phyloP scores from a whole-genome alignment of 177 flowering plant genomes.

The Tripterygium wilfordii region DNA sequence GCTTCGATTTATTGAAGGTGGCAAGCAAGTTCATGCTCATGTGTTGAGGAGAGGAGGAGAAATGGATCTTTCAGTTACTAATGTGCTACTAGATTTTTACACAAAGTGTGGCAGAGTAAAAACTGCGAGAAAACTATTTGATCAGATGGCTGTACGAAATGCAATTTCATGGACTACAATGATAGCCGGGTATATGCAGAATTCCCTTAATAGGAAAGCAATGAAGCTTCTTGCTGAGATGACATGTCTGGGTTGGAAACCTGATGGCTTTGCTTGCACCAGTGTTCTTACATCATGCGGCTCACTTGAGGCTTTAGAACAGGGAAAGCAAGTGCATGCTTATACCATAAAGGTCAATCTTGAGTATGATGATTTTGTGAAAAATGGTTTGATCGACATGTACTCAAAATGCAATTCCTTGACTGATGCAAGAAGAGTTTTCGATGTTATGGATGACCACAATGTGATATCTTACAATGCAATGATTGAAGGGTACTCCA shows the following conservation, averaged over 20 bases:
- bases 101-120: constrained; percentile 46
- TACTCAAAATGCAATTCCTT: constrained; percentile 65
- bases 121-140: constrained; percentile 39
- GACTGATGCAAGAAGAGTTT: constrained; percentile 48
- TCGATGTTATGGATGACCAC: constrained; percentile 31
- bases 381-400: constrained; percentile 70
- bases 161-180: constrained; percentile 77
- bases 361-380: constrained; percentile 57
- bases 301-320: constrained; percentile 46
- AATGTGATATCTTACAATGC: constrained; percentile 69
- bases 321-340: constrained; percentile 67
- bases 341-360: constrained; percentile 58
- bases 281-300: constrained; percentile 72
- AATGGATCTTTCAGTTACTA: constrained; percentile 51
- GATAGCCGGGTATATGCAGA: constrained; percentile 84
- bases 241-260: constrained; percentile 42
- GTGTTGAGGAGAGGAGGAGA: constrained; percentile 48
- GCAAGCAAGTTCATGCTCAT: constrained; percentile 66
- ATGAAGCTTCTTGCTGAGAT: constrained; percentile 47
- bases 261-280: constrained; percentile 73
- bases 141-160: constrained; percentile 43
- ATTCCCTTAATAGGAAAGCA: constrained; percentile 54
- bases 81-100: constrained; percentile 65
- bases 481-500: constrained; percentile 79
- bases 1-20: constrained; percentile 51